Percentiles rank a stretch among this genome's conserved stretches.
phyloP scores from a whole-genome alignment of 2,329 filamentous ascomycete species.

The Lasiodiplodia gonubiensis region DNA sequence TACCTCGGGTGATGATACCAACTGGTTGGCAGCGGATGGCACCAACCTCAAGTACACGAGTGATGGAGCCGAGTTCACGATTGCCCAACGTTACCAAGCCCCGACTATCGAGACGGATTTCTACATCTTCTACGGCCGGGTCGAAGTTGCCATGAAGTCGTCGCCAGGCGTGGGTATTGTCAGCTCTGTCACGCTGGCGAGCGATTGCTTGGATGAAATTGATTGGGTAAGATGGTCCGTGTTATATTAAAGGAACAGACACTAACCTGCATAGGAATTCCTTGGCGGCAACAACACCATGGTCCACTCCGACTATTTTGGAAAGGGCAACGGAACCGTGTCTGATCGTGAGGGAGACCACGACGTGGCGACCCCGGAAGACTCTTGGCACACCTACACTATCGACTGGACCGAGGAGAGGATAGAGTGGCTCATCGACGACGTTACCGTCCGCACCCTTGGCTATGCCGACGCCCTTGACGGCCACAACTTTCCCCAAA shows the following conservation, averaged over 20 bases:
- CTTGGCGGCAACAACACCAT: constrained; percentile 64
- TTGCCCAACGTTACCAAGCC: constrained; percentile 70
- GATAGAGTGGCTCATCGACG: constrained; percentile 75
- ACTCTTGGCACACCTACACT: constrained; percentile 70
- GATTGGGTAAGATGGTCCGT: constrained; percentile 29
- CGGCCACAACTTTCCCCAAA: constrained; percentile 73
- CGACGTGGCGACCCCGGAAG: constrained; percentile 60
- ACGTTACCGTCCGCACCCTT: constrained; percentile 67
- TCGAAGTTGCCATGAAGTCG: constrained; percentile 33
- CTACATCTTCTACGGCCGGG: constrained; percentile 33
- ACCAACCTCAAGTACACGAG: constrained; percentile 61
- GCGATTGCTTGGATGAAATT: constrained; percentile 31
- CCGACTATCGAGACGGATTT: constrained; percentile 50
- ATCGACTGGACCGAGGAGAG: constrained; percentile 71
- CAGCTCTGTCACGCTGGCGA: constrained; percentile 29
- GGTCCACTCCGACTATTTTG: constrained; percentile 74
- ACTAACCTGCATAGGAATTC: constrained; percentile 40
- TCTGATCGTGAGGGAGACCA: constrained; percentile 73
- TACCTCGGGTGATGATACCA: constrained; percentile 53
- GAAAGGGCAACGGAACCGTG: constrained; percentile 71
- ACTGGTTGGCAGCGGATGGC: constrained; percentile 70
- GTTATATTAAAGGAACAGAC: constrained; percentile 20
- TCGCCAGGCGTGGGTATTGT: constrained; percentile 31
- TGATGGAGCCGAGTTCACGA: constrained; percentile 70
- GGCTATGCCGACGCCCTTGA: constrained; percentile 61